Evolutionary conservation across 371 early-diverging fungal species (phyloP).

Genomic region (Smittium culicis): DNA sequence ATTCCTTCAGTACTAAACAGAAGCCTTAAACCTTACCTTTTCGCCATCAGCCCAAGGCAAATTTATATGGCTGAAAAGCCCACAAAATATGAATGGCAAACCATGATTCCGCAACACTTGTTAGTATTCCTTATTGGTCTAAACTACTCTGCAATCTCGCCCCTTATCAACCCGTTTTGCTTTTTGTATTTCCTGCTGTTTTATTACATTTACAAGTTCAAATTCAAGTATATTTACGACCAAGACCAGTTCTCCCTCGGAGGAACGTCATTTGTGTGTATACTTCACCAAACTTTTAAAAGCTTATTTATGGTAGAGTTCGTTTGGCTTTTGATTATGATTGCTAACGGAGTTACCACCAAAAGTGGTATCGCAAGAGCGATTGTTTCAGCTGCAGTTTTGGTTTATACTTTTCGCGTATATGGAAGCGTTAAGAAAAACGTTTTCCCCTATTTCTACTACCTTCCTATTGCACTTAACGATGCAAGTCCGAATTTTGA

Average conservation of each 20-base stretch:
- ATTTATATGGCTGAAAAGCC: conserved; percentile 38
- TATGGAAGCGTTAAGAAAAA: conserved; percentile 43
- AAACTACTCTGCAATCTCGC: conserved; percentile 63
- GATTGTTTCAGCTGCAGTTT: conserved; percentile 27
- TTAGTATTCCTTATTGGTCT: conserved; percentile 56
- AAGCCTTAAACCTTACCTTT: conserved; percentile 40
- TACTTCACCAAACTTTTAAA: conserved; percentile 49
- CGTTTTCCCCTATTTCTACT: conserved; percentile 49
- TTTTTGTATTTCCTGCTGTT: conserved; percentile 54
- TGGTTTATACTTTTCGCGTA: conserved; percentile 32
- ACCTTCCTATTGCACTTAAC: conserved; percentile 35
- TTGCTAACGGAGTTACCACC: conserved; percentile 33
- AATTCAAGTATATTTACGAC: conserved; percentile 63
- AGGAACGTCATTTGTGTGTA: conserved; percentile 51
- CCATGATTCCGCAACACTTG: conserved; percentile 41
- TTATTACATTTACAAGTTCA: conserved; percentile 62
- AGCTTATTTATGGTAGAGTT: conserved; percentile 55
- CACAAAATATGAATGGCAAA: conserved; percentile 28
- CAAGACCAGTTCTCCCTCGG: conserved; percentile 41
- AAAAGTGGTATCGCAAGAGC: conserved; percentile 38
- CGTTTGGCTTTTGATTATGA: conserved; percentile 52
- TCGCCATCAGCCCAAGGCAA: conserved; percentile 61
- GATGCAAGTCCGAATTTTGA: conserved; percentile 23
- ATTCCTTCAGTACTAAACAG: conserved; percentile 40
- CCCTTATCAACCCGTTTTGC: conserved; percentile 62